Percentiles rank a stretch among this genome's conserved stretches.
These are phyloP conservation scores for Solanum tarijense DNA, from an alignment of 257 asterid species.

Conservation along the genomic window DNA sequence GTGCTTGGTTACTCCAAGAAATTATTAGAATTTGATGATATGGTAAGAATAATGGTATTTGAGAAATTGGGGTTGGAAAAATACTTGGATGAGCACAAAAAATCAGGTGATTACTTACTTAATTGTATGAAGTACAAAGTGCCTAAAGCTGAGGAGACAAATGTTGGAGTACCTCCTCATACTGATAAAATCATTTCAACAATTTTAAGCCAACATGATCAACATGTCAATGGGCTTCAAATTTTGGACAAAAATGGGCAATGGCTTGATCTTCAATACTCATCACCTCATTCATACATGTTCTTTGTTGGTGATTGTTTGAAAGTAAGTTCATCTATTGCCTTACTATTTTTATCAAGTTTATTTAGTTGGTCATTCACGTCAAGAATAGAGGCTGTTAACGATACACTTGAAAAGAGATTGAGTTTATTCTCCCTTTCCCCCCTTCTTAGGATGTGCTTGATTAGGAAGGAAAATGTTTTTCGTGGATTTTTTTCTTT, in stretches of 20 bases:
- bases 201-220: not conserved
- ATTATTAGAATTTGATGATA: not conserved
- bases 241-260: not conserved
- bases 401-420: not conserved
- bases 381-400: not conserved
- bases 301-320: not conserved
- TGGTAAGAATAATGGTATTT: not conserved
- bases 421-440: no score
- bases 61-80: not conserved
- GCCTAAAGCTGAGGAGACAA: not conserved
- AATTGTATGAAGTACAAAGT: not conserved
- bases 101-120: not conserved
- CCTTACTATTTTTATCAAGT: not conserved
- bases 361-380: no score
- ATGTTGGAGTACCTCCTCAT: not conserved
- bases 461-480: not conserved
- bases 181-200: not conserved
- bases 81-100: not conserved
- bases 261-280: not conserved
- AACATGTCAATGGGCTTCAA: not conserved
- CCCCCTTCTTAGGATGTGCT: not conserved
- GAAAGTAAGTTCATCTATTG: not conserved
- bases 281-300: not conserved
- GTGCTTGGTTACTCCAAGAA: not conserved
- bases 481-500: not conserved